A percentile compares a stretch with the other conserved stretches of the same genome.
phyloP scores from a whole-genome alignment of 1,284 basidiomycete genomes.

The Trametes versicolor region DNA sequence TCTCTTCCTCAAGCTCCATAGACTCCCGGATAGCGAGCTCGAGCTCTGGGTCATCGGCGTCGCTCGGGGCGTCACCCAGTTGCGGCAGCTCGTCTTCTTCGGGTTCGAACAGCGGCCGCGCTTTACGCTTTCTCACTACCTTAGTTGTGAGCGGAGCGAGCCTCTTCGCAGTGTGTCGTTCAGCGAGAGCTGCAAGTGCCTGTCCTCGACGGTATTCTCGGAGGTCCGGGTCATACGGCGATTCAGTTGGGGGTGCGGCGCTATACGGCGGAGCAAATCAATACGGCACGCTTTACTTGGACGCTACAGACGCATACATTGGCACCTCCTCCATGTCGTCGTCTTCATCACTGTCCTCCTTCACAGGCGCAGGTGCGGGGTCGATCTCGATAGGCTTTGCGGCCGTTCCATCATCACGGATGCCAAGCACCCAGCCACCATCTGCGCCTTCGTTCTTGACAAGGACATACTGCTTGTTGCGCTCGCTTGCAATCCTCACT shows the following conservation, averaged over 20 bases:
- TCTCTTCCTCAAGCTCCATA: slow-evolving; percentile 49
- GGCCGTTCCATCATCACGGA: slow-evolving; percentile 81
- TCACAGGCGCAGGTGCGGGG: slow-evolving; percentile 43
- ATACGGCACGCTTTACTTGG: not conserved
- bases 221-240: slow-evolving; percentile 68
- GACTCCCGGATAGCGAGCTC: slow-evolving; percentile 71
- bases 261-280: slow-evolving; percentile 39
- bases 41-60: slow-evolving; percentile 61
- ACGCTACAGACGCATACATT: slow-evolving; percentile 59
- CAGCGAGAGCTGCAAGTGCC: slow-evolving; percentile 72
- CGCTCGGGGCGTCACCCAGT: slow-evolving; percentile 26
- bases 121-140: slow-evolving; percentile 43
- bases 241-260: slow-evolving; percentile 37
- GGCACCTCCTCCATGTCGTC: slow-evolving; percentile 81
- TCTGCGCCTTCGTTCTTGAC: slow-evolving; percentile 88
- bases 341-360: slow-evolving; percentile 56
- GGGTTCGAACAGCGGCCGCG: slow-evolving; percentile 63
- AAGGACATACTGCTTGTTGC: slow-evolving; percentile 94
- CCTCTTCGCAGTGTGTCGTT: slow-evolving; percentile 61
- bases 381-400: slow-evolving; percentile 91
- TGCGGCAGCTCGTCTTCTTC: slow-evolving; percentile 57
- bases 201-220: slow-evolving; percentile 72
- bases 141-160: slow-evolving; percentile 46
- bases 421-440: slow-evolving; percentile 95
- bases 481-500: slow-evolving; percentile 91